These are phyloP conservation scores for Hypoxylon sp. DNA, from an alignment of 2,329 filamentous ascomycete species.

Conservation along the genomic window DNA sequence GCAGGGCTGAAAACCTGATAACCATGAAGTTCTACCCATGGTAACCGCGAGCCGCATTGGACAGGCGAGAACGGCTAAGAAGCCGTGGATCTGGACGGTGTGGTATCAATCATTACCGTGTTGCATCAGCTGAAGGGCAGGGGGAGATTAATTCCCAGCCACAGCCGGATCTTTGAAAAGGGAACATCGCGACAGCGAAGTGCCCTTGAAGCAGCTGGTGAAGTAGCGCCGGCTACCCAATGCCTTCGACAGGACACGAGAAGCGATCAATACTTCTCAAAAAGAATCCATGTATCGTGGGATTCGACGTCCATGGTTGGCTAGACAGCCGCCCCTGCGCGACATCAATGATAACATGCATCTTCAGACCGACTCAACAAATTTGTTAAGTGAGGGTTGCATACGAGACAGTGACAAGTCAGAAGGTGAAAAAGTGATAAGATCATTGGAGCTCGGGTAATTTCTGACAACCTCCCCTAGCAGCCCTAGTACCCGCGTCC, in stretches of 20 bases:
- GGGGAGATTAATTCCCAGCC: conserved; percentile 1
- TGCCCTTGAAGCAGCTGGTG: not conserved
- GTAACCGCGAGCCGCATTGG: conserved; percentile 1
- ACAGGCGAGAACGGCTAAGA: conserved; percentile 9
- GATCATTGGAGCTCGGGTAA: conserved; percentile 1
- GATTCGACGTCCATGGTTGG: conserved; percentile 6
- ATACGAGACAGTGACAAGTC: not conserved
- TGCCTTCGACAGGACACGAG: conserved; percentile 1
- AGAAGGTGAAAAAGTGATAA: not conserved
- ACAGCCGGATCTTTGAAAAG: not conserved
- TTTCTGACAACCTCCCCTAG: conserved; percentile 22
- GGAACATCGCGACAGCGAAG: not conserved
- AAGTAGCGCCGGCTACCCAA: conserved; percentile 9
- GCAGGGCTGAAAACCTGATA: conserved; percentile 8
- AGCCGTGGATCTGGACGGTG: conserved; percentile 22
- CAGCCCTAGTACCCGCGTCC: conserved; percentile 14
- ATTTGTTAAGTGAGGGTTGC: conserved; percentile 19
- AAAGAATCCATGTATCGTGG: not conserved
- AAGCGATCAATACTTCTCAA: conserved; percentile 11
- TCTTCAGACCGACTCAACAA: not conserved
- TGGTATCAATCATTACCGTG: conserved; percentile 31
- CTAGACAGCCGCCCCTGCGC: conserved; percentile 19
- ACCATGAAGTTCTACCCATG: conserved; percentile 1
- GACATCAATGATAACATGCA: not conserved
- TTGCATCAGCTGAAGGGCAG: conserved; percentile 13